Conservation (phyloP, 192 early-diverging fungal genomes). For the Coemansia sp. region DNA sequence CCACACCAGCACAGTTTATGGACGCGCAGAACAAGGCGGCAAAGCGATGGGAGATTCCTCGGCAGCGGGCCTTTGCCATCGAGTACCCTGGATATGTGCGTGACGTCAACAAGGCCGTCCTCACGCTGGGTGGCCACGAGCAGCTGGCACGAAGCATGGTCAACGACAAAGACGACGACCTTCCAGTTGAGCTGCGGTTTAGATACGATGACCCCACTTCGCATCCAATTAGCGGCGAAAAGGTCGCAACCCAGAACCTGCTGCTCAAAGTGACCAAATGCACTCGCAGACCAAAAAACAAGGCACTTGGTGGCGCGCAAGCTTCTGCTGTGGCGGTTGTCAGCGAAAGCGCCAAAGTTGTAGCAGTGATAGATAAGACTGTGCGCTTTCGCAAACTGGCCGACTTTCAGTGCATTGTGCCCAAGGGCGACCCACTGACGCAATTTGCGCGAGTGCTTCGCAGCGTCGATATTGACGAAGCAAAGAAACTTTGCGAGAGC, state of each 20-base stretch:
- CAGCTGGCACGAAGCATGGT: slow-evolving; percentile 22
- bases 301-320: neutral
- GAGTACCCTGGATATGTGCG: slow-evolving; percentile 50
- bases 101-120: slow-evolving; percentile 27
- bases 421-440: slow-evolving; percentile 20
- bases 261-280: slow-evolving; percentile 47
- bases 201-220: slow-evolving; percentile 41
- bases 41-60: slow-evolving; percentile 18
- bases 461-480: slow-evolving; percentile 20
- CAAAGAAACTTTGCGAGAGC: slow-evolving; percentile 18
- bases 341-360: slow-evolving; percentile 11
- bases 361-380: slow-evolving; percentile 40
- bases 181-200: slow-evolving; percentile 46
- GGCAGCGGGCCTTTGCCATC: slow-evolving; percentile 24
- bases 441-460: neutral
- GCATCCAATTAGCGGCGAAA: slow-evolving; percentile 44
- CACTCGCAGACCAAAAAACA: slow-evolving; percentile 8
- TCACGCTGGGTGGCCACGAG: slow-evolving; percentile 39
- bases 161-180: slow-evolving; percentile 10
- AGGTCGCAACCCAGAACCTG: slow-evolving; percentile 31
- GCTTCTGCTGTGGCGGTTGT: neutral
- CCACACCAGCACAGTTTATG: neutral
- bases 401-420: slow-evolving; percentile 37
- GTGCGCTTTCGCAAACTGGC: slow-evolving; percentile 46
- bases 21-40: slow-evolving; percentile 1